Evolutionary conservation across 306 rosid species (phyloP).

Genomic region (Begonia masoniana): DNA sequence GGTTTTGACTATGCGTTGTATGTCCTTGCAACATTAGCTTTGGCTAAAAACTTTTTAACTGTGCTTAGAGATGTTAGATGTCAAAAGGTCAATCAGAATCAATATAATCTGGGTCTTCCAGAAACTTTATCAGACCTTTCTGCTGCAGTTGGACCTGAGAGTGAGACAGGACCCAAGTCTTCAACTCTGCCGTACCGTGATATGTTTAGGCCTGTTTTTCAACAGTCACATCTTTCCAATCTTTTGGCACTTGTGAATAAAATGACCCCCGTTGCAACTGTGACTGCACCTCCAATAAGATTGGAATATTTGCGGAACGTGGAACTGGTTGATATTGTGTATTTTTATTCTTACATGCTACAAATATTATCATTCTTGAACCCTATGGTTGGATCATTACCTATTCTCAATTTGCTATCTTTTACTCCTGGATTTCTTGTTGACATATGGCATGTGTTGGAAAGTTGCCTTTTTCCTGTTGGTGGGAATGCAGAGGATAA

Average conservation of each 20-base stretch:
- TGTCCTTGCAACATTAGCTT: conserved; percentile 41
- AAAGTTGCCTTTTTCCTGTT: conserved; percentile 46
- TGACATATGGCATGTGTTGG: conserved; percentile 61
- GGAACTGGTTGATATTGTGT: conserved; percentile 54
- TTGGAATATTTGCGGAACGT: conserved; percentile 33
- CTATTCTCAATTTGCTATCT: conserved; percentile 83
- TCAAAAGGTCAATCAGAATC: conserved; percentile 30
- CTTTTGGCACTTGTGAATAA: conserved; percentile 43
- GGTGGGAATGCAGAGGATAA: conserved; percentile 17
- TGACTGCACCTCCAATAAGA: conserved; percentile 20
- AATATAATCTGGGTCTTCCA: conserved; percentile 23
- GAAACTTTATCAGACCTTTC: conserved; percentile 23
- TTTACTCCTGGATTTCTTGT: conserved; percentile 86
- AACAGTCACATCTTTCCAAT: conserved; percentile 79
- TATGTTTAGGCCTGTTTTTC: conserved; percentile 70
- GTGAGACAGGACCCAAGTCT: conserved; percentile 30
- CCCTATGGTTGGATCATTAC: conserved; percentile 57
- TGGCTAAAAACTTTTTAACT: conserved; percentile 50
- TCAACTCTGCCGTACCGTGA: conserved; percentile 40
- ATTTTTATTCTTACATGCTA: conserved; percentile 63
- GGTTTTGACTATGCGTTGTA: conserved; percentile 53
- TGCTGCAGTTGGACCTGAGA: conserved; percentile 21
- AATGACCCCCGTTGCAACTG: conserved; percentile 17
- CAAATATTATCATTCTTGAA: conserved; percentile 54
- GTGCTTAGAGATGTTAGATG: conserved; percentile 44